Conservation (phyloP, 1,284 basidiomycete genomes). For the Rhodotorula sp. region DNA sequence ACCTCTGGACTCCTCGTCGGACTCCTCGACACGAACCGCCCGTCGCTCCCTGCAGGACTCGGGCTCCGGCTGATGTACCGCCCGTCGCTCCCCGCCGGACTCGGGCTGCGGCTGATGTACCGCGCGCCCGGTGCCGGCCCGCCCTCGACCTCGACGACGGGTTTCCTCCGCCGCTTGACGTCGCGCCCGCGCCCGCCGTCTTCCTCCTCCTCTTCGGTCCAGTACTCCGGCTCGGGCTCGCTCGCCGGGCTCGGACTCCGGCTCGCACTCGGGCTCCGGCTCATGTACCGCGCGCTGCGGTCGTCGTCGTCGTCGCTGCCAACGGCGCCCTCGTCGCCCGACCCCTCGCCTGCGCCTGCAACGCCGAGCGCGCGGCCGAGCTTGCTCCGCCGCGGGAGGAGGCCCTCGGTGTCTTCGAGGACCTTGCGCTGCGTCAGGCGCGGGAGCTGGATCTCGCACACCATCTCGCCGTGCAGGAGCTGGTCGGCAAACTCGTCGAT, state of each 20-base stretch:
- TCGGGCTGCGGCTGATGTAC: conserved; percentile 38
- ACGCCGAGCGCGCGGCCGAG: conserved; percentile 72
- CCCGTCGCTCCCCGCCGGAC: conserved; percentile 20
- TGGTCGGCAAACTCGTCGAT: conserved; percentile 93
- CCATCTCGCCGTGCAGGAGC: conserved; percentile 82
- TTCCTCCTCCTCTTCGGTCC: conserved; percentile 26
- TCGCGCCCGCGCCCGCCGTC: conserved; percentile 11
- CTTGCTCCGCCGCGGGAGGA: conserved; percentile 76
- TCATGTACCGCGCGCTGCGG: conserved; percentile 34
- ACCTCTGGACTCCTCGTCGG: conserved; percentile 38
- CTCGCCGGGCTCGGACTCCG: conserved; percentile 15
- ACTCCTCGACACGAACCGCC: conserved; percentile 34
- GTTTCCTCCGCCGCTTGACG: conserved; percentile 9
- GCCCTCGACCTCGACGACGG: conserved; percentile 18
- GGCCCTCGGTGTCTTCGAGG: conserved; percentile 86
- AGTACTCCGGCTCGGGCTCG: conserved; percentile 26
- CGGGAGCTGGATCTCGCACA: conserved; percentile 95
- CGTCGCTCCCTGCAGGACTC: conserved; percentile 26
- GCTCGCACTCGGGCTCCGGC: conserved; percentile 26
- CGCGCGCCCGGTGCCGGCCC: conserved; percentile 23
- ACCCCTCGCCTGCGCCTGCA: neutral
- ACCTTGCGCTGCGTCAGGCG: conserved; percentile 81
- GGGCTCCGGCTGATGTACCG: conserved; percentile 37
- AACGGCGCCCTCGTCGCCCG: conserved; percentile 5
- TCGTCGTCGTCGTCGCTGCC: conserved; percentile 23